Conservation (phyloP, 2,329 filamentous ascomycete species). For the Trichoderma semiorbis region DNA sequence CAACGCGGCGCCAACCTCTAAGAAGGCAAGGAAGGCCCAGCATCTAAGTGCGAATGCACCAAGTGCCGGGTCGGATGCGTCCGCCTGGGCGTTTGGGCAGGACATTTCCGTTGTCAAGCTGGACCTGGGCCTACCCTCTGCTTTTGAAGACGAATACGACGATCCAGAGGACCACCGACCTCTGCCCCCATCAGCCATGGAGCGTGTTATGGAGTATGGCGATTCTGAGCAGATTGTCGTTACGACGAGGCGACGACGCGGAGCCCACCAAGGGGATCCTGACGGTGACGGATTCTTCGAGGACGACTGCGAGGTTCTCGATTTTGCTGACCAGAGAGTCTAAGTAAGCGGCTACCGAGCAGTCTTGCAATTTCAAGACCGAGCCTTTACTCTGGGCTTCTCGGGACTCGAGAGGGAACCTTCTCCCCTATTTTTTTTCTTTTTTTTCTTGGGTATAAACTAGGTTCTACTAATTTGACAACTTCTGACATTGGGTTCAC, state of each 20-base stretch:
- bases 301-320: constrained; percentile 86
- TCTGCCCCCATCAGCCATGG: constrained; percentile 61
- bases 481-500: constrained; percentile 10
- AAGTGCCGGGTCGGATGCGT: constrained; percentile 18
- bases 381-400: neutral
- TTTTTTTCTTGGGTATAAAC: constrained; percentile 12
- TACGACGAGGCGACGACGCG: constrained; percentile 68
- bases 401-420: neutral
- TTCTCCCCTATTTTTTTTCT: neutral
- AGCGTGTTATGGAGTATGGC: constrained; percentile 57
- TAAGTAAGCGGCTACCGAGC: constrained; percentile 41
- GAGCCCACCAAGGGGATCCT: constrained; percentile 44
- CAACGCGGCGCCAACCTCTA: constrained; percentile 33
- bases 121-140: constrained; percentile 46
- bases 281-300: constrained; percentile 83
- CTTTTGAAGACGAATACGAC: constrained; percentile 51
- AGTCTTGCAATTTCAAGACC: neutral
- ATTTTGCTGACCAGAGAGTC: constrained; percentile 73
- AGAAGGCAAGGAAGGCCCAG: constrained; percentile 35
- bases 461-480: constrained; percentile 24
- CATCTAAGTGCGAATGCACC: neutral
- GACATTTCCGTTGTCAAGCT: constrained; percentile 49
- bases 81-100: constrained; percentile 60
- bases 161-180: constrained; percentile 55
- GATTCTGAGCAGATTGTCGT: constrained; percentile 77